A percentile compares a stretch with the other conserved stretches of the same genome.
These are phyloP conservation scores for Sporothrix luriei DNA, from an alignment of 2,329 filamentous ascomycete species.

Conservation along the genomic window DNA sequence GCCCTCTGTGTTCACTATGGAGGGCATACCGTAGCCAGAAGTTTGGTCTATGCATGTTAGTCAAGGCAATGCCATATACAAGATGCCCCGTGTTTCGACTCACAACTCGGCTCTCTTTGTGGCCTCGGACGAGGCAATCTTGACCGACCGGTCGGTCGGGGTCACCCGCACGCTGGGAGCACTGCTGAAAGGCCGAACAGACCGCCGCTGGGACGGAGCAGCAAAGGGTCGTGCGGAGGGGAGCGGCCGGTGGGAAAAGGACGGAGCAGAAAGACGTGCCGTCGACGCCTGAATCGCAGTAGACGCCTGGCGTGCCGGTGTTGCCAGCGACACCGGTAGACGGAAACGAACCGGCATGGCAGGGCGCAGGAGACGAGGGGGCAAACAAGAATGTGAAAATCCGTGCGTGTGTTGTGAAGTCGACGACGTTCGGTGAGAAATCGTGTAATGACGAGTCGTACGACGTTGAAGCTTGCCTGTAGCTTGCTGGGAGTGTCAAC, in stretches of 20 bases:
- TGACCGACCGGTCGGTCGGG: conserved; percentile 25
- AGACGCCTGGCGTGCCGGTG: not conserved
- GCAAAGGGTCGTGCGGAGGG: not conserved
- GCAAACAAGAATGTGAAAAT: not conserved
- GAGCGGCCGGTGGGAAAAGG: not conserved
- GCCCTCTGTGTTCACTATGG: not conserved
- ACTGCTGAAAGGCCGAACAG: conserved; percentile 17
- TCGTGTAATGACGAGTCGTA: not conserved
- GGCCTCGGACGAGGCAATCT: conserved; percentile 38
- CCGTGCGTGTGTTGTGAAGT: not conserved
- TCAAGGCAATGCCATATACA: not conserved
- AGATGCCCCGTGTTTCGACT: not conserved
- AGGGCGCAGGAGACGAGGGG: no score
- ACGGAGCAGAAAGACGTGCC: not conserved
- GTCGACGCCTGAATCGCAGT: not conserved
- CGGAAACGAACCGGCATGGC: conserved; percentile 18
- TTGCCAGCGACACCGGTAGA: conserved; percentile 11
- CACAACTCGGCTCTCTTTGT: conserved; percentile 31
- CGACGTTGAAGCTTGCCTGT: not conserved
- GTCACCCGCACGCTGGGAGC: conserved; percentile 29
- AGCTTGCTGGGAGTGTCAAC: not conserved
- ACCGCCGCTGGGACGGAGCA: not conserved
- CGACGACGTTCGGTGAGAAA: not conserved
- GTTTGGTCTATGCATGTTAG: conserved; percentile 35
- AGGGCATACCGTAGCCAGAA: conserved; percentile 36